Percentiles rank a stretch among this genome's conserved stretches.
These are phyloP conservation scores for Candida buenavistaensis DNA, from an alignment of 1,139 yeast species.

Conservation along the genomic window DNA sequence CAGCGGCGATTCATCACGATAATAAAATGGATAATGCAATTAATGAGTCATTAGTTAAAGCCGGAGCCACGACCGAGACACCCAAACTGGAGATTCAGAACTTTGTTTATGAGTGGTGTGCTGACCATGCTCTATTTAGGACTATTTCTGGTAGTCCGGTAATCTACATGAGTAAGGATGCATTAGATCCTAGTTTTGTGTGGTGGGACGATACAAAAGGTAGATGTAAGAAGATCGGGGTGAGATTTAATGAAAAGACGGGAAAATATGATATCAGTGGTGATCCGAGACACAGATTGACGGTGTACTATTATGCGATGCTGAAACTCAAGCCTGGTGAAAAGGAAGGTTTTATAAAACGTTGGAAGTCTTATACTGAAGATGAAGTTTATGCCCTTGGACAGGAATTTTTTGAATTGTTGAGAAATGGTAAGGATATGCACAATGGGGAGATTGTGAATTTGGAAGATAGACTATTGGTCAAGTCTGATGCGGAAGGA, in stretches of 20 bases:
- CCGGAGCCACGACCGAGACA: constrained; percentile 4
- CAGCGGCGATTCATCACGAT: constrained; percentile 16
- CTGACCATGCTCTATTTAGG: neutral
- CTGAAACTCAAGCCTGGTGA: too few species aligned
- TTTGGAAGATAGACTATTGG: constrained; percentile 1
- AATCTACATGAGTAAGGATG: too few species aligned
- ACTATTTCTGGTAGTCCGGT: too few species aligned
- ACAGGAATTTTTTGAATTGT: constrained; percentile 26
- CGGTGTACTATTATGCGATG: too few species aligned
- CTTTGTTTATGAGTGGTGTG: constrained; percentile 8
- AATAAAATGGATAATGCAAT: constrained; percentile 14
- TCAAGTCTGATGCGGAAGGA: constrained; percentile 5
- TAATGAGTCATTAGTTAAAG: constrained; percentile 5
- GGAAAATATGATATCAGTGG: constrained; percentile 4
- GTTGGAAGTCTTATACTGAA: constrained; percentile 27
- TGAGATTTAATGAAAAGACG: constrained; percentile 2
- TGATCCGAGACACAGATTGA: too few species aligned
- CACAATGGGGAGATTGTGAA: constrained; percentile 28
- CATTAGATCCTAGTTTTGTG: too few species aligned
- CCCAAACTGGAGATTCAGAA: constrained; percentile 7
- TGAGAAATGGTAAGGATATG: constrained; percentile 30
- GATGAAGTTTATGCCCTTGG: constrained; percentile 28
- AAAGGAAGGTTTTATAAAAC: neutral
- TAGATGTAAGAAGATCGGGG: neutral
- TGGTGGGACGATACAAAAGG: neutral